Percentiles rank a stretch among this genome's conserved stretches.
Conservation (phyloP, 768 basidiomycete species). For the Suillus lakei region DNA sequence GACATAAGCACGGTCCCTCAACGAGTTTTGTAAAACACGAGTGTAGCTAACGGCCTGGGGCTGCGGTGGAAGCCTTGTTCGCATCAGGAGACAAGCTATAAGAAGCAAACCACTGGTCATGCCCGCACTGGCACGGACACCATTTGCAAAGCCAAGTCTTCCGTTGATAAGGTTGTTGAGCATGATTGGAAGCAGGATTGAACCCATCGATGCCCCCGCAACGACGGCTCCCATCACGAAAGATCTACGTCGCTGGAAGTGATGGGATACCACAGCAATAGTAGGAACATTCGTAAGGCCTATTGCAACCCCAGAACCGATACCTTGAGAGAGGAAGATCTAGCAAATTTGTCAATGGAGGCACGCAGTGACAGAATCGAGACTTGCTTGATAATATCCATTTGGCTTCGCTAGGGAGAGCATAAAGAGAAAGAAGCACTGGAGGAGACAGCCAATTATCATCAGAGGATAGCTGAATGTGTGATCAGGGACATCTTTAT, state of each 20-base stretch:
- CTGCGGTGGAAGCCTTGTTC: slow-evolving; percentile 43
- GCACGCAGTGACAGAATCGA: not conserved
- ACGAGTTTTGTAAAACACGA: slow-evolving; percentile 22
- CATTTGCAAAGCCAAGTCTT: slow-evolving; percentile 41
- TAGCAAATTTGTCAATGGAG: slow-evolving; percentile 18
- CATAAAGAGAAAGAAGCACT: slow-evolving; percentile 47
- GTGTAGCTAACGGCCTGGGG: slow-evolving; percentile 16
- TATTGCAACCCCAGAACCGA: slow-evolving; percentile 46
- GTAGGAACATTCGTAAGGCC: slow-evolving; percentile 53
- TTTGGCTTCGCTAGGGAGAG: slow-evolving; percentile 47
- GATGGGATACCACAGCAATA: slow-evolving; percentile 48
- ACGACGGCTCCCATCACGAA: slow-evolving; percentile 50
- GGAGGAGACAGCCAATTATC: slow-evolving; percentile 48
- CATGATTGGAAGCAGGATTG: slow-evolving; percentile 27
- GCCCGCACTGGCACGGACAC: too few species aligned
- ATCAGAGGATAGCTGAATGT: slow-evolving; percentile 45
- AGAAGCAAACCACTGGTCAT: slow-evolving; percentile 43
- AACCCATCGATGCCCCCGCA: slow-evolving; percentile 41
- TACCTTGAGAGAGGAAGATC: slow-evolving; percentile 50
- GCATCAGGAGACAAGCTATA: slow-evolving; percentile 38
- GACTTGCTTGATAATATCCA: slow-evolving; percentile 40
- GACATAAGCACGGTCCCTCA: slow-evolving; percentile 27
- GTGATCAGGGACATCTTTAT: not conserved
- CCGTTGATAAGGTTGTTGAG: slow-evolving; percentile 31
- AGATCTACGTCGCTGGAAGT: slow-evolving; percentile 45